These are phyloP conservation scores for Trypanosoma scelopori DNA, from an alignment of 208 protist genomes.

Conservation along the genomic window DNA sequence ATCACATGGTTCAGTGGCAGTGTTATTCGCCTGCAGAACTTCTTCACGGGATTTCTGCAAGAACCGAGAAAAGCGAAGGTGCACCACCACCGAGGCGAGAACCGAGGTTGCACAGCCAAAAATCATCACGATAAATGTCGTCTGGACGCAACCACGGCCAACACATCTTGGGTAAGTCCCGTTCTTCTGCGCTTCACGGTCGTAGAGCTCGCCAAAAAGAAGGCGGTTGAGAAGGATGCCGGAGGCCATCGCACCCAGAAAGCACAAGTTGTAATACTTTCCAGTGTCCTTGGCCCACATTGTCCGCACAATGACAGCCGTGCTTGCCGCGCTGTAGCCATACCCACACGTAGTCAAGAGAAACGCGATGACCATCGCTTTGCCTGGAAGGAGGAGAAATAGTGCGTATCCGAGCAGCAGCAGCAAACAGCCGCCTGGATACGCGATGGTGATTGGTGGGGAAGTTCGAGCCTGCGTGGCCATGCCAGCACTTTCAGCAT, in stretches of 20 bases:
- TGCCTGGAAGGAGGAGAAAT: conserved; percentile 24
- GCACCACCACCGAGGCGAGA: too few relatives aligned
- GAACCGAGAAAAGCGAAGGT: too few relatives aligned
- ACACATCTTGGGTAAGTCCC: conserved; percentile 14
- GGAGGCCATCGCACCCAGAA: conserved; percentile 19
- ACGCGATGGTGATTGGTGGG: conserved; percentile 7
- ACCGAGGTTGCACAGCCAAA: too few relatives aligned
- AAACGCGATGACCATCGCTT: conserved; percentile 31
- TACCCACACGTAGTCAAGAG: conserved; percentile 23
- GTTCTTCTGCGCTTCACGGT: conserved; percentile 12
- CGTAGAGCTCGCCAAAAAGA: conserved; percentile 29
- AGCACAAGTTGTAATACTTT: conserved; percentile 38
- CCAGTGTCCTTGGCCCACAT: conserved; percentile 31
- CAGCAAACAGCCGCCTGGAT: conserved; percentile 14
- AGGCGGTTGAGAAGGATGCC: conserved; percentile 32
- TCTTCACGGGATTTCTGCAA: too few relatives aligned
- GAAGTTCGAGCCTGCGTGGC: conserved; percentile 3
- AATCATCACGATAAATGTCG: not conserved
- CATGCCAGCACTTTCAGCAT: not conserved
- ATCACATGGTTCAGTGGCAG: too few relatives aligned
- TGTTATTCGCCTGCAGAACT: too few relatives aligned
- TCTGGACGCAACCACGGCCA: conserved; percentile 8
- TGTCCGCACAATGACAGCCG: conserved; percentile 20
- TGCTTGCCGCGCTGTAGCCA: conserved; percentile 13
- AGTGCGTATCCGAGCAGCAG: conserved; percentile 12